phyloP scores from a whole-genome alignment of 1,139 yeast genomes.

The Pichia sp. region DNA sequence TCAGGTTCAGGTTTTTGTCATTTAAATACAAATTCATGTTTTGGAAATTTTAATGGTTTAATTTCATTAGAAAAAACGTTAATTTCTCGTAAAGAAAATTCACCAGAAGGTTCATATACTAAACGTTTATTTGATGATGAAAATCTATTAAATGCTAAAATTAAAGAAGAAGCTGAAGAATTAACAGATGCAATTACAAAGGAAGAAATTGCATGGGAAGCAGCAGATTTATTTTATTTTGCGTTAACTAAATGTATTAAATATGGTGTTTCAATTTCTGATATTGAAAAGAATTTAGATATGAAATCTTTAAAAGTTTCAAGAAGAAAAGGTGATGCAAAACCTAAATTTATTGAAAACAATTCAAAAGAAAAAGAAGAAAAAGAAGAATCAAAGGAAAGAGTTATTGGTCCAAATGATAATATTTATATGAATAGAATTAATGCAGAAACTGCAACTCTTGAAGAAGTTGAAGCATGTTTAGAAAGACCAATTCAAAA shows the following conservation, averaged over 20 bases:
- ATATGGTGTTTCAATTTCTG: conserved; percentile 71
- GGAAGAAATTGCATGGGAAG: conserved; percentile 91
- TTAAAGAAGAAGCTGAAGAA: conserved; percentile 95
- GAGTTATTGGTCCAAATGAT: conserved; percentile 28
- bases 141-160: conserved; percentile 70
- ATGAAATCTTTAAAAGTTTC: conserved; percentile 80
- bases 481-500: conserved; percentile 87
- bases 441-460: conserved; percentile 40
- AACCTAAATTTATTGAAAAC: conserved; percentile 60
- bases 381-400: conserved; percentile 17
- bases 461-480: conserved; percentile 48
- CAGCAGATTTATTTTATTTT: conserved; percentile 91
- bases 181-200: conserved; percentile 69
- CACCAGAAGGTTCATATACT: conserved; percentile 92
- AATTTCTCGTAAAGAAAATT: conserved; percentile 43
- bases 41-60: conserved; percentile 62
- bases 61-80: conserved; percentile 62
- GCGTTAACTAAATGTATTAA: conserved; percentile 82
- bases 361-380: conserved; percentile 28
- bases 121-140: conserved; percentile 79
- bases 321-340: conserved; percentile 94
- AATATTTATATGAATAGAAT: conserved; percentile 60
- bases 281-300: conserved; percentile 79
- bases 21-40: conserved; percentile 73
- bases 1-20: conserved; percentile 90